Base-by-base conservation (phyloP, 1,139 yeast genomes). In the Suhomyces yuchorum region DNA sequence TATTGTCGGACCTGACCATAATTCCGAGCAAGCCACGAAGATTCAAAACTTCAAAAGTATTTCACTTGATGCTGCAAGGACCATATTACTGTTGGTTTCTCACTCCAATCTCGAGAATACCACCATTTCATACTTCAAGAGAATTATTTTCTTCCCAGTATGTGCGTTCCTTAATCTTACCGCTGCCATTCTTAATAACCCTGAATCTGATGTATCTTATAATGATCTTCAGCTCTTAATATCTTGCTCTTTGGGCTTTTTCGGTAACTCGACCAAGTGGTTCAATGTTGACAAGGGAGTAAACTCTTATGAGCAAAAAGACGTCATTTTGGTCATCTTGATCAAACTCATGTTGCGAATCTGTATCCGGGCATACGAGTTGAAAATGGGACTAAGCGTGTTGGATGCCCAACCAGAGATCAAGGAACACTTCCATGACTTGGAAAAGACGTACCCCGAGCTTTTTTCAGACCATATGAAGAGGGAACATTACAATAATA, bases 1-100 rank as follows among this genome's bases (percentile, higher is more conserved):
- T 40, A 40, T 56, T n/a, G 51, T 60, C 11, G 53, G 52, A 26
- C 51, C 56, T 3, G 51, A 55, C 1, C 59, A 60, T 11, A 12
- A 22, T 19, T 56, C 55, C 17, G 57, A 59, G 12, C 51, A 55
- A 35, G 55, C 57, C 20, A 49, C 49, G 7, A 56, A 59, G 23
- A 51, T 54, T 23, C 37, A 52, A 2, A 59, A 55, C 34, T 61
- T 62, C 44, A 52, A 75, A 36, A 59, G 61, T 32, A 43, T 68
- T 26, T 63, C 69, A 1, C 51, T 67, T 22, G 65, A 70, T 46
- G 61, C 74, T 19, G 71, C 77, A 2, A 58, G 77, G 48, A 72
- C 77, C 1, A 66, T 73, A 5, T 53, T 73, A 28, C 57, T 59
- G 17, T 52, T 70, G 34, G 57, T 61, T 3, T 56, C 54, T 12